These are phyloP conservation scores for Xylariaceae sp. DNA, from an alignment of 2,329 filamentous ascomycete species.

Conservation along the genomic window DNA sequence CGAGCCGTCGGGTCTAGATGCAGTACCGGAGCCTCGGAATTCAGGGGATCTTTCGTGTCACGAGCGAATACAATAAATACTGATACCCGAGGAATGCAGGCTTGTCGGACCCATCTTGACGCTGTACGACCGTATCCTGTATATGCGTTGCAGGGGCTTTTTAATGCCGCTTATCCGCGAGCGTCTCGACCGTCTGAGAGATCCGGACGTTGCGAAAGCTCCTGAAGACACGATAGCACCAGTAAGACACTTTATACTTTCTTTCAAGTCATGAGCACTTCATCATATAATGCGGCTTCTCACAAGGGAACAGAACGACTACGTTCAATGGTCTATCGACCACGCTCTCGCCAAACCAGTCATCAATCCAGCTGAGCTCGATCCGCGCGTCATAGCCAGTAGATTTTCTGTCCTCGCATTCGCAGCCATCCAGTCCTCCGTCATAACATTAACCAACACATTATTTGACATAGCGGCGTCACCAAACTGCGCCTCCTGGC, in stretches of 20 bases:
- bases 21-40: background rate
- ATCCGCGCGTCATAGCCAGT: conserved; percentile 32
- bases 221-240: conserved; percentile 15
- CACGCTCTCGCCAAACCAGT: conserved; percentile 31
- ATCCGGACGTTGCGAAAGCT: conserved; percentile 16
- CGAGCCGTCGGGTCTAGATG: background rate
- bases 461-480: conserved; percentile 38
- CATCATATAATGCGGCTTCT: background rate
- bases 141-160: conserved; percentile 29
- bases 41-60: background rate
- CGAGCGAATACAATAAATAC: background rate
- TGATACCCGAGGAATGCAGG: conserved; percentile 15
- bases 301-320: conserved; percentile 31
- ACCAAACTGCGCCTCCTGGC: conserved; percentile 19
- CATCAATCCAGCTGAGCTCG: conserved; percentile 27
- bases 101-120: conserved; percentile 31
- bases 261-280: background rate
- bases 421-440: conserved; percentile 39
- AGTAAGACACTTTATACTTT: conserved; percentile 10
- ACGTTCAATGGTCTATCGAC: conserved; percentile 39
- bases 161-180: conserved; percentile 35
- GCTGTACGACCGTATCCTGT: conserved; percentile 32
- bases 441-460: conserved; percentile 38
- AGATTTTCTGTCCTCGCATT: conserved; percentile 35
- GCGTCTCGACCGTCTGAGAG: conserved; percentile 23